Conservation (phyloP, 352 stramenopile genomes). For the Globisporangium orthogonon region DNA sequence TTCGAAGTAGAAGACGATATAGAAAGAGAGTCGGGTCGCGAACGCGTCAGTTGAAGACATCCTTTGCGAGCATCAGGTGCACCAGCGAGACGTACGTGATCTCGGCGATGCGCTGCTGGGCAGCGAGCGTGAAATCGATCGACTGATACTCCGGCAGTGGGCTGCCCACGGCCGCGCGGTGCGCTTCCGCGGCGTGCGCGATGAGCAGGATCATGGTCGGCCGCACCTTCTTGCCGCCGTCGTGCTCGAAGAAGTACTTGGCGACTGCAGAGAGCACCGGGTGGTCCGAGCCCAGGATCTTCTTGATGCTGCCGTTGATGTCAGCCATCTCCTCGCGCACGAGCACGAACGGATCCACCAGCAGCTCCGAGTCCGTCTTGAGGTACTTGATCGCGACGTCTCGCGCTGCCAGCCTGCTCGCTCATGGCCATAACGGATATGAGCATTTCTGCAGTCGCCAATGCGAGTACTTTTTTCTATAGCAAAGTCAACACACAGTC, state of each 20-base stretch:
- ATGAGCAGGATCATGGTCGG: constrained; percentile 97
- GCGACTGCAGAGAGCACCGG: constrained; percentile 95
- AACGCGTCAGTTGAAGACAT: background rate
- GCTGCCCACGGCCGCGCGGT: constrained; percentile 33
- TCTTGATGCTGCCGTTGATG: constrained; percentile 93
- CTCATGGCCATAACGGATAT: no score
- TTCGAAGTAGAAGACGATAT: background rate
- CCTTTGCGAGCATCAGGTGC: background rate
- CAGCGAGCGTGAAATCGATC: constrained; percentile 60
- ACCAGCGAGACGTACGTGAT: constrained; percentile 51
- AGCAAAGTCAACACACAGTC: background rate
- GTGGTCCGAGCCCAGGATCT: constrained; percentile 95
- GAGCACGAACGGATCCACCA: constrained; percentile 91
- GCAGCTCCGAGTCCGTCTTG: constrained; percentile 34
- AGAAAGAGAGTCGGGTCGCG: background rate
- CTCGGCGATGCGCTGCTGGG: constrained; percentile 77
- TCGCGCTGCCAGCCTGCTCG: constrained; percentile 9
- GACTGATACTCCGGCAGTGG: constrained; percentile 52
- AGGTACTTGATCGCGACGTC: constrained; percentile 41
- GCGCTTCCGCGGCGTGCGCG: constrained; percentile 85
- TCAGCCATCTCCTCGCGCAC: constrained; percentile 88
- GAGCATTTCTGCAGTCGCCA: no score
- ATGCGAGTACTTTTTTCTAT: background rate
- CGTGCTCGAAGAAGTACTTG: constrained; percentile 93
- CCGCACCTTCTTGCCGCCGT: constrained; percentile 97